Percentiles rank a stretch among this genome's conserved stretches.
phyloP scores from a whole-genome alignment of 305 asterid species.

The Fraxinus greggii region DNA sequence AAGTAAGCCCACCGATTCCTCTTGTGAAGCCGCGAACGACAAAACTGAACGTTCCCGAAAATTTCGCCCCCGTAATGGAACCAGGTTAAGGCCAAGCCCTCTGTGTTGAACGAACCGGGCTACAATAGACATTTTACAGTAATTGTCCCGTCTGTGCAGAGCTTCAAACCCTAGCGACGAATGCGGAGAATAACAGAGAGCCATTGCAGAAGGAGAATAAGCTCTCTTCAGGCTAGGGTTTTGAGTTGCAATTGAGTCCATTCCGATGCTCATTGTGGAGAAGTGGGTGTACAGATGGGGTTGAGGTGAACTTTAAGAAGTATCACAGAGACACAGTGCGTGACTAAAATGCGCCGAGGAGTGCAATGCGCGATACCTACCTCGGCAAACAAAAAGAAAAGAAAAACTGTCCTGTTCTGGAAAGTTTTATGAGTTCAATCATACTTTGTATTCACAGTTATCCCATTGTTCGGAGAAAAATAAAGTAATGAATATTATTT shows the following conservation, averaged over 20 bases:
- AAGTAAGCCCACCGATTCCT: conserved; percentile 54
- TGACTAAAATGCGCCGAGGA: conserved; percentile 26
- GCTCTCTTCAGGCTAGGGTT: conserved; percentile 34
- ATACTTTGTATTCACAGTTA: too few species aligned
- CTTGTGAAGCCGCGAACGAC: conserved; percentile 64
- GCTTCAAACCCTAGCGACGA: conserved; percentile 41
- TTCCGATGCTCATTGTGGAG: conserved; percentile 26
- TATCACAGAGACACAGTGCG: not conserved
- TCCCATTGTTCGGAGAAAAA: too few species aligned
- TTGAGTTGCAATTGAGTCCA: conserved; percentile 28
- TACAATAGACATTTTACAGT: conserved; percentile 18
- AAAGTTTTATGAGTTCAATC: too few species aligned
- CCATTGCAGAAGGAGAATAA: conserved; percentile 29
- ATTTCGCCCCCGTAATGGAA: conserved; percentile 29
- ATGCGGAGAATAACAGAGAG: conserved; percentile 41
- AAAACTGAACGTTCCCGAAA: conserved; percentile 40
- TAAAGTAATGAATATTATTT: too few species aligned
- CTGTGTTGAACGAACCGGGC: conserved; percentile 25
- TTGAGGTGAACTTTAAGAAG: not conserved
- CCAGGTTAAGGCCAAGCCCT: conserved; percentile 28
- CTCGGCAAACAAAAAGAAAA: not conserved
- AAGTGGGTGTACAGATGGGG: not conserved
- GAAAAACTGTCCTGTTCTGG: not conserved
- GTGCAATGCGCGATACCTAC: conserved; percentile 1
- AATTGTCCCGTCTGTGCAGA: conserved; percentile 18